Evolutionary conservation across 2,329 filamentous ascomycete genomes (phyloP), one percentile per base, ranked within the genome.

Genomic region (Plectosphaerella sp.): DNA sequence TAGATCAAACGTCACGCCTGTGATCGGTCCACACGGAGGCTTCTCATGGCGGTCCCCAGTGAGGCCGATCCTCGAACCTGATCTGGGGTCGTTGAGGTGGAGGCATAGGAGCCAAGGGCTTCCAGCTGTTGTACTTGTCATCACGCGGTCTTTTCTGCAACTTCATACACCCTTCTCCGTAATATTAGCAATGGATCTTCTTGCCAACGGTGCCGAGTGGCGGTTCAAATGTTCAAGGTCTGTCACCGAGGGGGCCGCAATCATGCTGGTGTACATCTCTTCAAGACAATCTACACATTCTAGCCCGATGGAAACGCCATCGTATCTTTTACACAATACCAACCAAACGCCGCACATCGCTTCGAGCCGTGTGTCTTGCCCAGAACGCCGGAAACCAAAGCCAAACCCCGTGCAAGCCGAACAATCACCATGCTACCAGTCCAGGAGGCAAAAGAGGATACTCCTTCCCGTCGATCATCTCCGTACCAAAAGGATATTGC

Each of bases 381-480:
- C 41, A 16, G 11, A 43, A 43, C 41, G 41, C 41, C 41, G 18
- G n/a, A 39, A 33, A 39, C 10, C 37, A 39, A n/a, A 39, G 3
- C 37, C 37, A 14, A n/a, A 14, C 7, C 37, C 37, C 14, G 37
- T 16, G 20, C 12, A 51, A 10, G 20, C 16, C 22, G 16, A 12
- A n/a, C 8, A 3, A 12, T 54, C 50, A 57, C 55, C 55, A 57
- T 11, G 54, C 35, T 45, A 50, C 42, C 50, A 74, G 36, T 22
- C 59, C 63, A 2, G 63, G 64, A 6, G 71, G 70, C 36, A 75
- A 54, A 18, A 67, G 56, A 9, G 72, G 72, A 54, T 74, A 75
- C 58, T 68, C 67, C 15, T 62, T 59, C 16, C 66, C 72, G 41
- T 74, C 68, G 51, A 74, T 72, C 35, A 68, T 57, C 60, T 75